Base-by-base conservation (phyloP, 2,329 filamentous ascomycete genomes). In the Penicillium sp. region DNA sequence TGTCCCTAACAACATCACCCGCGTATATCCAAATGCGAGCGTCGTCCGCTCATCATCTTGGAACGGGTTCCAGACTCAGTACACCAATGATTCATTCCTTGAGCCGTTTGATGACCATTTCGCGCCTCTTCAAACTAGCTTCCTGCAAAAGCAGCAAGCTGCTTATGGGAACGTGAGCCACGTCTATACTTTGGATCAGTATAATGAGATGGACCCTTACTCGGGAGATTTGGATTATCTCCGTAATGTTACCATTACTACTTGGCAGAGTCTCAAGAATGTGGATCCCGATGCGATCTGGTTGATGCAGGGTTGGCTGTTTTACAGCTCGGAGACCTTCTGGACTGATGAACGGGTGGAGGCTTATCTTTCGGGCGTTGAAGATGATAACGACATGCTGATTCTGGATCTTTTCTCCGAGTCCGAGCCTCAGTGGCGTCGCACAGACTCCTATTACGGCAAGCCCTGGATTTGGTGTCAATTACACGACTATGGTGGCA, bases 401-500 rank as follows among this genome's bases (percentile, higher is more conserved):
- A 74, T 83, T 21, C 70, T 84, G 3, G 81, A 84, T 57, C 71
- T 83, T 2, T 81, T 77, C 59, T 80, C 80, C 0, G 81, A 84
- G 57, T 75, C 74, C 7, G 64, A 73, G 9, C 81, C 81, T 0
- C 77, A 82, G 56, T 84, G 82, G 81, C 77, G 78, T 60, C 71
- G 78, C 9, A 82, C 80, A 0, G 73, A 79, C 16, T 78, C 76
- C 0, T 84, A 81, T 64, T 79, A 76, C 56, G 80, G 81, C 19
- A 82, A 82, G 60, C 77, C 79, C 0, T 84, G 81, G 81, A 77
- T 83, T 35, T 83, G 81, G 81, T 82, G 80, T 60, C 71, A 82
- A 60, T 66, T 84, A 7, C 81, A 83, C 60, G 74, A 76, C 57
- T 83, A 79, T 56, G 81, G 81, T 6, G 79, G 77, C 16, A 82